Base-by-base conservation (phyloP, 106 monocot genomes). In the Posidonia australis region DNA sequence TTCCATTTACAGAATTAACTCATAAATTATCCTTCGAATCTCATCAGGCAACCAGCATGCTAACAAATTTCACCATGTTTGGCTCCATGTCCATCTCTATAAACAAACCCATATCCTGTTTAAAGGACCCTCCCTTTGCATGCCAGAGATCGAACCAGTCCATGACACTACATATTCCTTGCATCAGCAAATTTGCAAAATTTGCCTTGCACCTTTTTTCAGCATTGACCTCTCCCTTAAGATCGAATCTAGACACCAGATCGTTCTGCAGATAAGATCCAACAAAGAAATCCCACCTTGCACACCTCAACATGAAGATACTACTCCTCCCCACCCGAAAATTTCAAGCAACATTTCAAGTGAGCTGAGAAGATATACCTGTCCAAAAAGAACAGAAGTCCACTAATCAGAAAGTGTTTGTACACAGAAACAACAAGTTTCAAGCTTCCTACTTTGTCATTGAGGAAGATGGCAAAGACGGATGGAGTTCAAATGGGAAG, bases 71-170 rank as follows among this genome's bases (percentile, higher is more conserved):
- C 2, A 80, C 77, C 24, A 42, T 25, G 31, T 89, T 89, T 0
- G 85, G 85, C 26, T 47, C 70, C 20, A 76, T 81, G 61, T 89
- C 79, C 89, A 89, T 85, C 26, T 14, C 45, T 1, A 22, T 9
- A 52, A 89, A 89, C 72, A 78, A 56, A 1, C 49, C n/a, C 69
- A 85, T 7, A 1, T 84, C 85, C 52, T 54, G 25, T 0, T 18
- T 6, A 53, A 80, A 77, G 1, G 62, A 51, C 14, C 82, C 80
- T 4, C 72, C 85, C 63, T 84, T 89, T 13, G 84, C 80, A 68
- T 67, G 74, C 20, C 89, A n/a, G 82, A 84, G 25, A 89, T 89
- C 79, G 85, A 69, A 4, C 77, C 73, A 44, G 82, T 89, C 89
- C 89, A 89, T 0, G 89, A 82, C 13, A 89, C 80, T 13, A 89